Evolutionary conservation across 2,329 filamentous ascomycete species (phyloP), one percentile per base, ranked within the genome.

Genomic region (Colletotrichum sp.): DNA sequence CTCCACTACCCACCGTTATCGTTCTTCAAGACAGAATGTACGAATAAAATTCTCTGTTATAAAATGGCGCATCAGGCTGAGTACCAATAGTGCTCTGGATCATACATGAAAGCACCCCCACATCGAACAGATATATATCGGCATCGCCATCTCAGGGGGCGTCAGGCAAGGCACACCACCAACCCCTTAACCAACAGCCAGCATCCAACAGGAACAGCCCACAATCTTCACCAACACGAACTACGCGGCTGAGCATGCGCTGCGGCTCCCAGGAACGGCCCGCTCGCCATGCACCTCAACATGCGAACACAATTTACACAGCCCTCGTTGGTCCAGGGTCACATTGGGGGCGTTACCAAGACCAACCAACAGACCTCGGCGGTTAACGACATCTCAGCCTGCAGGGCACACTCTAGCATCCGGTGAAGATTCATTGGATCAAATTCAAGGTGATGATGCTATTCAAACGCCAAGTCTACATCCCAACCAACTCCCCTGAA

Each of bases 341-440:
- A 10, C 56, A 32, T 61, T 24, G n/a, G 55, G 55, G 18, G 55
- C 24, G 18, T 28, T 6, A 24, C 24, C 28, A 30, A n/a, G 10
- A 34, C 10, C 24, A 34, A 61, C 58, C 58, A 61, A 16, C 28
- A 18, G 8, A 3, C 16, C 1, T 48, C 18, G 9, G 38, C 38
- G 18, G 38, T 48, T 48, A 48, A 48, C 38, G 3, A n/a, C 38
- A n/a, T 48, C 18, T 48, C 38, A 7, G 5, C 18, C 18, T 48
- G 9, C 38, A 48, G 2, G 38, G 38, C 38, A 48, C 38, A 43
- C 18, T 2, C 5, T n/a, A n/a, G 3, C 18, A 21, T 48, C 0
- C 18, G 38, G 0, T 12, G 1, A 48, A 21, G 24, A 0, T 61
- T 34, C 16, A 32, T 13, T 12, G 1, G 8, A 5, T 18, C 2